A percentile compares a stretch with the other conserved stretches of the same genome.
phyloP scores from a whole-genome alignment of 805 yeast genomes.

The Ogataea dorogensis region DNA sequence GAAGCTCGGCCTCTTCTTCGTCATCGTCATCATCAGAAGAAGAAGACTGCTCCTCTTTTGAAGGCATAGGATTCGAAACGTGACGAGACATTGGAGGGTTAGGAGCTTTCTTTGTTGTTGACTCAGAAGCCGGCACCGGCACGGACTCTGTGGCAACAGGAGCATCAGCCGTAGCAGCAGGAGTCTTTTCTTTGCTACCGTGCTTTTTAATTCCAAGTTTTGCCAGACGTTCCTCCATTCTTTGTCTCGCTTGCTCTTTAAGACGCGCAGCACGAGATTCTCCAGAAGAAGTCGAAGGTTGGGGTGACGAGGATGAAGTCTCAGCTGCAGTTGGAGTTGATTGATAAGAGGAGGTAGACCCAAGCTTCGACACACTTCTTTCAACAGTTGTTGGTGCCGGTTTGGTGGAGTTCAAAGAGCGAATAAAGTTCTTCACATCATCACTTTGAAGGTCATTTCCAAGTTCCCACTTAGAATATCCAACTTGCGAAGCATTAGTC shows the following conservation, averaged over 20 bases:
- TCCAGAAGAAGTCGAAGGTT: slow-evolving; percentile 3
- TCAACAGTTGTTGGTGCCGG: slow-evolving; percentile 18
- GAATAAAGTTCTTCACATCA: slow-evolving; percentile 61
- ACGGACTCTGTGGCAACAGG: too few relatives aligned
- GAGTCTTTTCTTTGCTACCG: too few relatives aligned
- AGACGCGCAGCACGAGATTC: slow-evolving; percentile 55
- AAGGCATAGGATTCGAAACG: slow-evolving; percentile 5
- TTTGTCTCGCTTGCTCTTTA: slow-evolving; percentile 75
- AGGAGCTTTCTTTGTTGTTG: slow-evolving; percentile 21
- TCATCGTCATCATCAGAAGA: slow-evolving; percentile 30
- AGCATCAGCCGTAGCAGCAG: too few relatives aligned
- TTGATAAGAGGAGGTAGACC: too few relatives aligned
- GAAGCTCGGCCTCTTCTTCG: slow-evolving; percentile 47
- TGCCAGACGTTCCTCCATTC: slow-evolving; percentile 84
- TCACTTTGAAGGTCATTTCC: slow-evolving; percentile 73
- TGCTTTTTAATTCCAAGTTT: slow-evolving; percentile 66
- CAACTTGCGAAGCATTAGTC: slow-evolving; percentile 39
- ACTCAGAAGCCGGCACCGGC: slow-evolving; percentile 15
- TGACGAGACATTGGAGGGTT: slow-evolving; percentile 25
- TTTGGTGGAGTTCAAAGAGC: slow-evolving; percentile 43
- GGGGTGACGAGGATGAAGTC: not conserved
- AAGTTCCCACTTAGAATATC: slow-evolving; percentile 72
- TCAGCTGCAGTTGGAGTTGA: not conserved
- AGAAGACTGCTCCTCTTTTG: slow-evolving; percentile 9
- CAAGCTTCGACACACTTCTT: too few relatives aligned